Conservation (phyloP, 352 stramenopile species). For the Globisporangium carolinianum region DNA sequence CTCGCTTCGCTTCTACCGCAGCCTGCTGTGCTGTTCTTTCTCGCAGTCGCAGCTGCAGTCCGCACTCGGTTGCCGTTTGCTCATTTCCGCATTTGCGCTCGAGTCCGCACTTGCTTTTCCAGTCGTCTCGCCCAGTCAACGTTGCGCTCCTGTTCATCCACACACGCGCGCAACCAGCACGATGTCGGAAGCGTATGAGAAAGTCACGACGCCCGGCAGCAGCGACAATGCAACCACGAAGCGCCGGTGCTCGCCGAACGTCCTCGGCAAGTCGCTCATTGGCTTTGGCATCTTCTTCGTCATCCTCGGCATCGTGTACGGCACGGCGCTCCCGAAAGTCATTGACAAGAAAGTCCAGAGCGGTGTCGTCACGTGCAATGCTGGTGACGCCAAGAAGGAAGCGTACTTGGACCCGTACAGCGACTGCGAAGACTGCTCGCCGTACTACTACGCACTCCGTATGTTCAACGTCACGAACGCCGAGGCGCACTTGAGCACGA, state of each 20-base stretch:
- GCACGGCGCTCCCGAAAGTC: conserved; percentile 22
- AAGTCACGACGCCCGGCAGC: conserved; percentile 8
- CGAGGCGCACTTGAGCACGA: conserved; percentile 25
- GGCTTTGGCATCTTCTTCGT: conserved; percentile 22
- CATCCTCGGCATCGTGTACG: conserved; percentile 34
- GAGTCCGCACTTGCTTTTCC: too few species aligned
- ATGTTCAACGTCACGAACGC: conserved; percentile 28
- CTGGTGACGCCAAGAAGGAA: conserved; percentile 21
- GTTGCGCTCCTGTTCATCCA: not conserved
- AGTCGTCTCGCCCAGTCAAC: too few species aligned
- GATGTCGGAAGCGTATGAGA: conserved; percentile 13
- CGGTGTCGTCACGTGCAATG: conserved; percentile 36
- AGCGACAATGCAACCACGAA: conserved; percentile 1
- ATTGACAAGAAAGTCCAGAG: conserved; percentile 33
- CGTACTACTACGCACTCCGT: conserved; percentile 45
- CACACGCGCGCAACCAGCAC: not conserved
- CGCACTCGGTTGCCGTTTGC: too few species aligned
- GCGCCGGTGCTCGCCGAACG: conserved; percentile 19
- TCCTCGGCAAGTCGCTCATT: conserved; percentile 28
- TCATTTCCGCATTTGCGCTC: too few species aligned
- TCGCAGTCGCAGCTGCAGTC: too few species aligned
- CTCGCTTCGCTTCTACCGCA: too few species aligned
- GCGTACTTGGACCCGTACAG: conserved; percentile 41
- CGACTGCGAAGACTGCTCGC: conserved; percentile 48
- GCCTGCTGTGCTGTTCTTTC: too few species aligned